Percentiles rank a stretch among this genome's conserved stretches.
Evolutionary conservation across 2,329 filamentous ascomycete genomes (phyloP).

Genomic region (Aaosphaeria arxii): DNA sequence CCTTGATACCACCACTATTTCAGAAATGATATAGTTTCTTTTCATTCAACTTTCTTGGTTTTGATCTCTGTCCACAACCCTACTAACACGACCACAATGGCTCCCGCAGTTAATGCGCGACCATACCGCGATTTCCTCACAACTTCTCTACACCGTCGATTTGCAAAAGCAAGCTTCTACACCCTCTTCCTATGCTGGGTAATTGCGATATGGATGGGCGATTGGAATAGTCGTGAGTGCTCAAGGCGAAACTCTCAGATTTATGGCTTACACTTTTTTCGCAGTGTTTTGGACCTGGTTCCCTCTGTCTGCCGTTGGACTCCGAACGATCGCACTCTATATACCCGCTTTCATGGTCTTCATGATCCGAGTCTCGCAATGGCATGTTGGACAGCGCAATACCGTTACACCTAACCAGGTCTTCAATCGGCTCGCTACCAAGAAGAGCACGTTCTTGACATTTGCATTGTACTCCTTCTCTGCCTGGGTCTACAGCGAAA

Average conservation of each 20-base stretch:
- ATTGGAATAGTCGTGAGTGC: constrained; percentile 53
- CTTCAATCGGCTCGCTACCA: constrained; percentile 57
- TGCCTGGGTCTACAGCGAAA: constrained; percentile 73
- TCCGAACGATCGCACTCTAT: constrained; percentile 74
- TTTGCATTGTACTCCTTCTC: constrained; percentile 74
- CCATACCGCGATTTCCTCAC: constrained; percentile 89
- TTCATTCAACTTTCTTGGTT: constrained; percentile 13
- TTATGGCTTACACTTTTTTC: not conserved
- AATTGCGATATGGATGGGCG: constrained; percentile 67
- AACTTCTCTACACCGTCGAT: constrained; percentile 81
- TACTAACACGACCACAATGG: constrained; percentile 17
- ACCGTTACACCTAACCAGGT: constrained; percentile 66
- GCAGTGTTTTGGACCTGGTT: constrained; percentile 84
- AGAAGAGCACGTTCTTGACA: constrained; percentile 64
- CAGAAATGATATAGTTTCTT: no score
- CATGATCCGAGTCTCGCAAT: constrained; percentile 79
- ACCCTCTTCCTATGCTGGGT: constrained; percentile 70
- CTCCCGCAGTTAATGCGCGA: constrained; percentile 45
- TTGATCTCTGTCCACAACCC: constrained; percentile 18
- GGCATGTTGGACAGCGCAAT: constrained; percentile 63
- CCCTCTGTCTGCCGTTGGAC: constrained; percentile 70
- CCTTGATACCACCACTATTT: not conserved
- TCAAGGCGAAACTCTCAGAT: not conserved
- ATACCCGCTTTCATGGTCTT: constrained; percentile 73
- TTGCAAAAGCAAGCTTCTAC: constrained; percentile 71